Base-by-base conservation (phyloP, 2,329 filamentous ascomycete genomes). In the Emmonsia crescens region DNA sequence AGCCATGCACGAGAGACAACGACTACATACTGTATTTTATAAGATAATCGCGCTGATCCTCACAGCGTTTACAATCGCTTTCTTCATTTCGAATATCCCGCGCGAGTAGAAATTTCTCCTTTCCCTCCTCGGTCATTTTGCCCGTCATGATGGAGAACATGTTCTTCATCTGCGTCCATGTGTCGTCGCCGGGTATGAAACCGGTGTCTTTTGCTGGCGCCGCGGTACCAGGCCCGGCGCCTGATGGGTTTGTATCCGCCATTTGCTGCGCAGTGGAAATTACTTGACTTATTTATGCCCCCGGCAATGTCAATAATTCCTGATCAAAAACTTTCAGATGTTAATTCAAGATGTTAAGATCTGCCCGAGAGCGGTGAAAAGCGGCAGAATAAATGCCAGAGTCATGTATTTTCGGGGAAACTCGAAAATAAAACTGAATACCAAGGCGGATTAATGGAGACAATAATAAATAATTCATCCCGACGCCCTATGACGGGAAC, bases 131-230 rank as follows among this genome's bases (percentile, higher is more conserved):
- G 21, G 85, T 87, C 77, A 94, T 86, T 69, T 82, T 80, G 61
- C 89, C 88, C 19, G 88, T 85, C 57, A 96, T 79, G 75, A 92
- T 88, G 68, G 84, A 84, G 82, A 95, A 96, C 79, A 91, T 88
- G 78, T 89, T 96, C 73, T 88, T 83, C 88, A 90, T 96, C 80
- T 77, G 75, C 42, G 77, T 77, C 66, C 70, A 76, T 27, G 71
- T 69, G 60, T 77, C 77, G 65, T 78, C 72, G 16, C 75, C 76
- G 16, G 74, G 68, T 12, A 69, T 68, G 60, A 69, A 78, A 4
- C 75, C 76, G 10, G 70, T 76, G 49, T 74, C 70, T 1, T 66
- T 68, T 54, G 70, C 61, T 36, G 68, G 63, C 57, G 70, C 69
- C 42, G 68, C n/a, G 51, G 63, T 44, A 36, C 60, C 46, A 31